Conservation (phyloP, 176 grass and related monocot species). For the Pontederia paniculata region DNA sequence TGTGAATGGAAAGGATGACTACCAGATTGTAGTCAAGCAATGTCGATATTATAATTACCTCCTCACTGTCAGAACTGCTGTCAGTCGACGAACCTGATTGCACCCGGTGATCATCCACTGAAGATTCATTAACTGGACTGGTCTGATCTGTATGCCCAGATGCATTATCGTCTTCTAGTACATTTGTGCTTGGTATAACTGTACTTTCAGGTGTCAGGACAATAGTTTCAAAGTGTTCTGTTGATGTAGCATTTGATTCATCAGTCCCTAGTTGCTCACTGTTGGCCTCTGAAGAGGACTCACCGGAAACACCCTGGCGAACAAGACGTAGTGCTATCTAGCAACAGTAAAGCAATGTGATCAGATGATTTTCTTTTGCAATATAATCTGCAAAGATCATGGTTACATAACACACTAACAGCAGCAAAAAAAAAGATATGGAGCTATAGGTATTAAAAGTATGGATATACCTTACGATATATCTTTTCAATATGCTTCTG, state of each 20-base stretch:
- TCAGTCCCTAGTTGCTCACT: background rate
- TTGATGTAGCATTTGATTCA: background rate
- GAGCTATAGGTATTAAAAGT: too few relatives aligned
- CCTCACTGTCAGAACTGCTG: too few relatives aligned
- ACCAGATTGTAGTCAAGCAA: too few relatives aligned
- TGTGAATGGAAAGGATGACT: too few relatives aligned
- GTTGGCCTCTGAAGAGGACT: background rate
- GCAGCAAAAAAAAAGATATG: too few relatives aligned
- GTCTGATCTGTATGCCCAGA: background rate
- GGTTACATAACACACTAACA: too few relatives aligned
- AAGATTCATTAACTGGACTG: background rate
- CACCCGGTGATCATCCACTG: background rate
- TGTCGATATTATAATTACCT: too few relatives aligned
- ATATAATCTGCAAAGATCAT: too few relatives aligned
- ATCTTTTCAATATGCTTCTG: constrained; percentile 99
- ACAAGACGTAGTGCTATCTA: constrained; percentile 9
- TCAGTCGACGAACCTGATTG: background rate
- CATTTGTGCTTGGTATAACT: background rate
- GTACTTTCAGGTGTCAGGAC: background rate
- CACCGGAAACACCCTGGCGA: background rate
- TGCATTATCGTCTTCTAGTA: background rate
- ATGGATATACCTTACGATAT: constrained; percentile 74
- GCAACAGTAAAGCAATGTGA: background rate
- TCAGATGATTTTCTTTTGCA: background rate
- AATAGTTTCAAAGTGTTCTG: background rate